Conservation (phyloP, 2,329 filamentous ascomycete species). For the Fusarium pseudonygamai region DNA sequence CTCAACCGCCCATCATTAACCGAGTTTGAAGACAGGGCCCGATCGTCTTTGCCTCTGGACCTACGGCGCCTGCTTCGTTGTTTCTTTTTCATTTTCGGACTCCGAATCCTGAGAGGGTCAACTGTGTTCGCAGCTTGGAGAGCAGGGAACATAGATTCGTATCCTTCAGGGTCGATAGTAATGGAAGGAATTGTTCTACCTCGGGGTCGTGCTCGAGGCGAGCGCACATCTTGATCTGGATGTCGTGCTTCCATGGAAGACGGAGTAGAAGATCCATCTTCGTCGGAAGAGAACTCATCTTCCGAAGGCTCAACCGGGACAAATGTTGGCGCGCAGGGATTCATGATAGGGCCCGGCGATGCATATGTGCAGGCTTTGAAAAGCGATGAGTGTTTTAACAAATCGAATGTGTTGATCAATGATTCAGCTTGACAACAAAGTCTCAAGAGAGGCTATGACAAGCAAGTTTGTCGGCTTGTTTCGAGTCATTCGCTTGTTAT, state of each 20-base stretch:
- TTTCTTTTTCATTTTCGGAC: background rate
- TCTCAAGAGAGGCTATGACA: background rate
- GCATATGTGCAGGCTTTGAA: background rate
- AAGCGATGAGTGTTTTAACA: background rate
- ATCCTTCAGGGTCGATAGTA: slow-evolving; percentile 32
- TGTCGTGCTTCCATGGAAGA: background rate
- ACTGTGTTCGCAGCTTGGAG: slow-evolving; percentile 7
- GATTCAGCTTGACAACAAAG: background rate
- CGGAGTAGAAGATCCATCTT: background rate
- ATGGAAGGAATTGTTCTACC: background rate
- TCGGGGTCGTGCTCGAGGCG: background rate
- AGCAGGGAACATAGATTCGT: slow-evolving; percentile 40
- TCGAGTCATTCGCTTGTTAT: background rate
- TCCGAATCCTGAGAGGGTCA: background rate
- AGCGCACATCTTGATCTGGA: background rate
- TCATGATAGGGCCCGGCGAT: slow-evolving; percentile 33
- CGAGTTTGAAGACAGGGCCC: background rate
- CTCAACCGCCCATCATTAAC: background rate
- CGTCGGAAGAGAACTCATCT: background rate
- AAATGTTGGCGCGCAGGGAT: slow-evolving; percentile 44
- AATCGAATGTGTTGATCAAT: background rate
- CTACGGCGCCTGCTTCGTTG: background rate
- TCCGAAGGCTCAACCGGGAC: slow-evolving; percentile 27
- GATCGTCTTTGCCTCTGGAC: background rate
- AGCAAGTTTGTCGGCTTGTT: background rate